Evolutionary conservation across 169 alveolate genomes (phyloP).

Genomic region (Plasmodium inui): DNA sequence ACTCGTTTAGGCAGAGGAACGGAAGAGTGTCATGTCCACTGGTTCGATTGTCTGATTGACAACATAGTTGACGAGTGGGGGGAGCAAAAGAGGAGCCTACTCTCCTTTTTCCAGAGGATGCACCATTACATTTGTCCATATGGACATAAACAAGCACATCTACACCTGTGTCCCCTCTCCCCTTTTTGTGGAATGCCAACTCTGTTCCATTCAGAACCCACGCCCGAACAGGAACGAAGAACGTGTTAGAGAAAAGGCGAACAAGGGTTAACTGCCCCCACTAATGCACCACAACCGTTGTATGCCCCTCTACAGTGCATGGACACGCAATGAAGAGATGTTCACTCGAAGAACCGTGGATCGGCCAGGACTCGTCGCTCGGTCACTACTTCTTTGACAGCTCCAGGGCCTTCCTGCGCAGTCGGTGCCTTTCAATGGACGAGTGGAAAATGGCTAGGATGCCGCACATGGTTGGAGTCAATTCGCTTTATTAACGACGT

Average conservation of each 20-base stretch:
- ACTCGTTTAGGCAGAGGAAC: neutral
- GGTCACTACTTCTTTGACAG: conserved; percentile 27
- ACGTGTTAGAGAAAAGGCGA: neutral
- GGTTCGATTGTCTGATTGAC: neutral
- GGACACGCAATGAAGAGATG: neutral
- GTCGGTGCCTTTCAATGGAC: conserved; percentile 39
- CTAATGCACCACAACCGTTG: neutral
- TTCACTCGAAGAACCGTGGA: neutral
- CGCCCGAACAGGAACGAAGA: neutral
- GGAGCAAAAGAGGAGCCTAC: neutral
- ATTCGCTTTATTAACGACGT: neutral
- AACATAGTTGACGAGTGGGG: neutral
- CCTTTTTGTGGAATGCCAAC: neutral
- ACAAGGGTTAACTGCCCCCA: neutral
- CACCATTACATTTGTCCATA: neutral
- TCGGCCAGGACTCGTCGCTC: neutral
- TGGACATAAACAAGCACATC: neutral
- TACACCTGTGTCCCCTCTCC: neutral
- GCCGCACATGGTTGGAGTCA: conserved; percentile 38
- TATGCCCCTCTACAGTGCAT: neutral
- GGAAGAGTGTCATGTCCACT: neutral
- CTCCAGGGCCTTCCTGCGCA: conserved; percentile 67
- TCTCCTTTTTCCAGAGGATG: neutral
- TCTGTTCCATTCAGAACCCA: neutral
- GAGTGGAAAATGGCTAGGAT: conserved; percentile 69